Evolutionary conservation across 257 asterid species (phyloP), one percentile per base, ranked within the genome.

Genomic region (Coffea eugenioides): DNA sequence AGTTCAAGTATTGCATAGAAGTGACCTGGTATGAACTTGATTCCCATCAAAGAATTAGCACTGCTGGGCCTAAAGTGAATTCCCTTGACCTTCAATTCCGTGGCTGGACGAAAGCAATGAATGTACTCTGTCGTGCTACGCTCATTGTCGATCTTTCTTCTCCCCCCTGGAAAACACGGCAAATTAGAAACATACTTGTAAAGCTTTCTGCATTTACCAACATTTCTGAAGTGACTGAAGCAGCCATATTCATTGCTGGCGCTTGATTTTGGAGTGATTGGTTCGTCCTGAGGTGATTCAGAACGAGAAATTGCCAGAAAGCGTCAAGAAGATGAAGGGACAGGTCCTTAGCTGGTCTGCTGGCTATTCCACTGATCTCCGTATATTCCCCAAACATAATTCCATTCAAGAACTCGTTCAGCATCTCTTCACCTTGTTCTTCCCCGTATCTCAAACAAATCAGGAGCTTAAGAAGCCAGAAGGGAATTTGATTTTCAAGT

Each of bases 41-140:
- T 76, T 6, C 75, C 77, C 72, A 8, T 82, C 23, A 82, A 23
- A 18, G 85, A 84, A 18, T 68, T 21, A 0, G 52, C 64, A 0
- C 25, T 11, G 52, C 83, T 79, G 10, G 84, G 83, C 1, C 57
- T 49, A 48, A 82, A 70, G 20, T 82, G 73, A 48, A 88, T 88
- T 16, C 90, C 90, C 57, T 88, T 88, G 13, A 83, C 80, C 73
- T 80, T 86, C 56, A 88, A 79, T 7, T 86, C 82, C 6, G 85
- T 79, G 9, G 67, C 86, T 0, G 87, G 69, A 49, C 77, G 75
- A 70, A 79, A 88, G 2, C 83, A 70, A 20, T 73, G 68, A 49
- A 31, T 3, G 0, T 34, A 18, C 18, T 51, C 3, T 12, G 2
- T 11, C 4, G 57, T 13, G 57, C 25, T 69, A 48, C 14, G 62